These are phyloP conservation scores for Rhododendron henanense DNA, from an alignment of 148 eudicot genomes.

Conservation along the genomic window DNA sequence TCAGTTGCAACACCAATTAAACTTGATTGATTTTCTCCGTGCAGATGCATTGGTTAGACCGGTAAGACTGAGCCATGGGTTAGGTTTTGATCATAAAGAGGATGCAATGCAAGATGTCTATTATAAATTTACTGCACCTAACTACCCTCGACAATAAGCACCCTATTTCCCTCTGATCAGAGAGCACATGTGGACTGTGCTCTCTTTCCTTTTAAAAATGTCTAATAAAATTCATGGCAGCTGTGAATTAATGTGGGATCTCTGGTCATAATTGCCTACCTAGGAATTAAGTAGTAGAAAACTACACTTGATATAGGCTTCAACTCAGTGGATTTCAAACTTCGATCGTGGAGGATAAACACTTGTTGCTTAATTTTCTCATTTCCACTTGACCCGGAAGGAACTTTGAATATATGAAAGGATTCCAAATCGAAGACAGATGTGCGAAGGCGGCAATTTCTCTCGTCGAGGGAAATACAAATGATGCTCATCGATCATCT, in stretches of 20 bases:
- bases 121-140: neutral
- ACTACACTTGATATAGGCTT: neutral
- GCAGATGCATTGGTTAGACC: neutral
- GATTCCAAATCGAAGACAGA: too few species aligned
- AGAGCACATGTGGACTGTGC: neutral
- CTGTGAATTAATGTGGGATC: neutral
- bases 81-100: neutral
- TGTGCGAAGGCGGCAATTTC: too few species aligned
- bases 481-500: too few species aligned
- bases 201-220: neutral
- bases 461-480: too few species aligned
- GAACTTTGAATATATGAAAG: too few species aligned
- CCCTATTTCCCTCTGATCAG: neutral
- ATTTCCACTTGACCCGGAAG: too few species aligned
- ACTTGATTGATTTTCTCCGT: neutral
- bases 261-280: neutral
- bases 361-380: too few species aligned
- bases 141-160: neutral
- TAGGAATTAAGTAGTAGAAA: neutral
- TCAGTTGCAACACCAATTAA: neutral
- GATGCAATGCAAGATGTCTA: too few species aligned
- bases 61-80: too few species aligned
- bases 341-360: too few species aligned
- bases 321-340: too few species aligned
- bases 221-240: neutral